These are phyloP conservation scores for Trichosporon asahii DNA, from an alignment of 1,284 basidiomycete genomes.

Conservation along the genomic window DNA sequence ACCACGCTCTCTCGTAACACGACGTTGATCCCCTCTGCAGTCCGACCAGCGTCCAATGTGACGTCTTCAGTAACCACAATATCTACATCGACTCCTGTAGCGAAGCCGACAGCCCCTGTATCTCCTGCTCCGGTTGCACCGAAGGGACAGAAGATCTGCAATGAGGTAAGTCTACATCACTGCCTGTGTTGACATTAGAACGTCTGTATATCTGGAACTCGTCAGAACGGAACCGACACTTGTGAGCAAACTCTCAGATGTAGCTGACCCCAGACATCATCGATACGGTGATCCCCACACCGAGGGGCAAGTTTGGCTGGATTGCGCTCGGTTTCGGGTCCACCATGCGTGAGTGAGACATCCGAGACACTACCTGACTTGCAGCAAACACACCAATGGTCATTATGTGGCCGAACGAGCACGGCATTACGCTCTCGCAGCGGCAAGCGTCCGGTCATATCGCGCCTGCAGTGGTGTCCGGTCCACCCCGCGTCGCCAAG, in stretches of 20 bases:
- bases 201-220: background rate
- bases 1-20: background rate
- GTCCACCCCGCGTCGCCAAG: slow-evolving; percentile 57
- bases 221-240: slow-evolving; percentile 8
- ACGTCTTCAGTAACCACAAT: no score
- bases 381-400: slow-evolving; percentile 59
- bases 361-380: background rate
- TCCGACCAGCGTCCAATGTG: background rate
- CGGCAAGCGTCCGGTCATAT: slow-evolving; percentile 55
- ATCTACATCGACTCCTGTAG: background rate
- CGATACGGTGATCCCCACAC: background rate
- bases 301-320: slow-evolving; percentile 20
- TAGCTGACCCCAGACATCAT: background rate
- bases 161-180: background rate
- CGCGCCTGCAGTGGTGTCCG: slow-evolving; percentile 53
- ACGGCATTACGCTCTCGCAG: slow-evolving; percentile 61
- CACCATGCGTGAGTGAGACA: slow-evolving; percentile 19
- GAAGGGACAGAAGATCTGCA: background rate
- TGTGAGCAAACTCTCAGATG: background rate
- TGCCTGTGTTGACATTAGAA: background rate
- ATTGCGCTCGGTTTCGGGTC: slow-evolving; percentile 15
- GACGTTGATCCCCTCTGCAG: background rate
- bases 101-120: background rate
- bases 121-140: background rate
- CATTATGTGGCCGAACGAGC: slow-evolving; percentile 62